Evolutionary conservation across 441 rosid species (phyloP).

Genomic region (Raphanus hybrid): DNA sequence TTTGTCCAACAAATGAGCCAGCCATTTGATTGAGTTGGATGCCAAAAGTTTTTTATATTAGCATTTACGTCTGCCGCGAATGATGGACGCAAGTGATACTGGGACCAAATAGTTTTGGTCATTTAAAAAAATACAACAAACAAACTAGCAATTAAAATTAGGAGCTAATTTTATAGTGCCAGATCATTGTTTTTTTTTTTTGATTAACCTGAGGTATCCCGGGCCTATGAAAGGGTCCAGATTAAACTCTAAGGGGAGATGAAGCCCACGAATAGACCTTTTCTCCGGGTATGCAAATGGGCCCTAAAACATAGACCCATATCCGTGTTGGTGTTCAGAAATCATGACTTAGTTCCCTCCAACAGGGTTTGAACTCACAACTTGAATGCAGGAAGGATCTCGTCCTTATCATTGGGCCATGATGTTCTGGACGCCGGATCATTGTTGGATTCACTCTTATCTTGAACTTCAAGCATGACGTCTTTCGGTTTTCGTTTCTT

Average conservation of each 20-base stretch:
- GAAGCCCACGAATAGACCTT: too few species aligned
- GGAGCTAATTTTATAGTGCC: not conserved
- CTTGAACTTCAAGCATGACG: slow-evolving; percentile 2
- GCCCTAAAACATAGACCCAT: too few species aligned
- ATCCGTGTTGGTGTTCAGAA: too few species aligned
- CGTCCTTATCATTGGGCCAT: too few species aligned
- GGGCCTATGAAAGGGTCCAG: too few species aligned
- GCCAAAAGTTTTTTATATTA: not conserved
- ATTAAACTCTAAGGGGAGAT: too few species aligned
- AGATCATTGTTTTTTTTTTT: not conserved
- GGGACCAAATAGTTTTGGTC: not conserved
- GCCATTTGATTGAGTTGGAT: not conserved
- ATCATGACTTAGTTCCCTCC: too few species aligned
- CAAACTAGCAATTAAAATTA: not conserved
- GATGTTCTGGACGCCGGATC: too few species aligned
- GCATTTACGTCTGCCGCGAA: not conserved
- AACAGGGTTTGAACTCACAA: too few species aligned
- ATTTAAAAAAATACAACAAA: not conserved
- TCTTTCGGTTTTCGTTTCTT: not conserved
- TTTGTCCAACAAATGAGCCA: not conserved
- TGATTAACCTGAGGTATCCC: too few species aligned
- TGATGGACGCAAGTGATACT: not conserved
- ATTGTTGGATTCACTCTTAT: not conserved
- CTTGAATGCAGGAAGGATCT: too few species aligned
- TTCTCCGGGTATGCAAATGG: too few species aligned